These are phyloP conservation scores for Pestalotiopsis fici DNA, from an alignment of 2,329 filamentous ascomycete species.

Conservation along the genomic window DNA sequence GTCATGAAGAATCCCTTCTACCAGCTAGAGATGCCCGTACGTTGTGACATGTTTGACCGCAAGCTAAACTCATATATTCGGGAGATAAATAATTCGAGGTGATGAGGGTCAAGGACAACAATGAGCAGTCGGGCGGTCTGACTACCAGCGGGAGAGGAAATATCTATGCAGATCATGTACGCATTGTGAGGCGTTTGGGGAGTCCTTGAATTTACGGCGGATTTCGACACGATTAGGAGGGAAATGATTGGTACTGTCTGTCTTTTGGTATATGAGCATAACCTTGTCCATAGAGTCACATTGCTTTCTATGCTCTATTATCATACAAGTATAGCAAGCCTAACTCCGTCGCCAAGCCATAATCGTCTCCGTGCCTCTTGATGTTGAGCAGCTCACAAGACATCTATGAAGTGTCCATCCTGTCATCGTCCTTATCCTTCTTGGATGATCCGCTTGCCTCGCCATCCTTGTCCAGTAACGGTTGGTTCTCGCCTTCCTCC, in stretches of 20 bases:
- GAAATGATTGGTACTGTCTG: not conserved
- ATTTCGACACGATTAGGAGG: not conserved
- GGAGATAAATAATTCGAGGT: constrained; percentile 63
- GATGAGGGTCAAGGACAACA: constrained; percentile 26
- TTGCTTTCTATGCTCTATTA: constrained; percentile 10
- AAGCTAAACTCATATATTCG: constrained; percentile 81
- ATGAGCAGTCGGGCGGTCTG: not conserved
- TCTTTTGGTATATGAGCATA: not conserved
- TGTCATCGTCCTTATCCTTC: constrained; percentile 49
- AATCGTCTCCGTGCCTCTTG: not conserved
- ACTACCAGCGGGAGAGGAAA: not conserved
- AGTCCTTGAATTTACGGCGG: not conserved
- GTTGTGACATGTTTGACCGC: constrained; percentile 93
- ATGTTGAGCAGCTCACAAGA: not conserved
- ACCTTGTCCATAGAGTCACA: not conserved
- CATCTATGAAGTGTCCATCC: constrained; percentile 81
- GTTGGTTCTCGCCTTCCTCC: constrained; percentile 72
- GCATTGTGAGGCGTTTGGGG: not conserved
- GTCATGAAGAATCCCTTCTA: constrained; percentile 99
- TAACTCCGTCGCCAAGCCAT: constrained; percentile 18
- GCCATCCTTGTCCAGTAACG: constrained; percentile 64
- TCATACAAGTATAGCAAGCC: constrained; percentile 12
- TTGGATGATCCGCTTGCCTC: constrained; percentile 58
- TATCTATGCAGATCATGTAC: not conserved
- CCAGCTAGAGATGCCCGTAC: constrained; percentile 93